phyloP scores from a whole-genome alignment of 2,329 filamentous ascomycete genomes.

The Aspergillus transmontanensis region DNA sequence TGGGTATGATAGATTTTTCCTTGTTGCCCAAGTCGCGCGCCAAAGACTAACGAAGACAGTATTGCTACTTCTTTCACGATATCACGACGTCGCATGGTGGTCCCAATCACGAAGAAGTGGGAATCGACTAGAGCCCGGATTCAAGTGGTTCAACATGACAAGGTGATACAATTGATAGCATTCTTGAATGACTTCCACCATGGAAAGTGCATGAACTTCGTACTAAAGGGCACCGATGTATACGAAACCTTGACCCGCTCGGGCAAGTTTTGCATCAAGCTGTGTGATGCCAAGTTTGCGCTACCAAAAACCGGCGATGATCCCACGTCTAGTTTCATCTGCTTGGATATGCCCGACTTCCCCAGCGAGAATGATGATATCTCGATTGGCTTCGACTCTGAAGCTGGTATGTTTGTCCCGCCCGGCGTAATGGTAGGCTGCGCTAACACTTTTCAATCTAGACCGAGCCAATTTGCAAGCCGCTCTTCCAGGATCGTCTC shows the following conservation, averaged over 20 bases:
- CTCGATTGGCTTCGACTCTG: constrained; percentile 78
- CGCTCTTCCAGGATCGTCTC: constrained; percentile 41
- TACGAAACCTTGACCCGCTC: constrained; percentile 70
- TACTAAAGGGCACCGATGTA: constrained; percentile 78
- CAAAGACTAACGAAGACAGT: constrained; percentile 31
- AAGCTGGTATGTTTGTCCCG: constrained; percentile 63
- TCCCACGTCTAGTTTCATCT: constrained; percentile 71
- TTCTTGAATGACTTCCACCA: constrained; percentile 90
- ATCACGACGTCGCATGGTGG: constrained; percentile 81
- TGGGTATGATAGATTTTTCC: constrained; percentile 40
- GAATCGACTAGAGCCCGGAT: constrained; percentile 78
- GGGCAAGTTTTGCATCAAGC: constrained; percentile 71
- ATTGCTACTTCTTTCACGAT: constrained; percentile 77
- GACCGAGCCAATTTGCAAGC: constrained; percentile 42
- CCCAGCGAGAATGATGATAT: constrained; percentile 94
- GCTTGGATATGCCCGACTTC: constrained; percentile 83
- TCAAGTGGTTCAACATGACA: constrained; percentile 77
- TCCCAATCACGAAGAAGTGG: constrained; percentile 93
- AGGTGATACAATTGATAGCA: constrained; percentile 73
- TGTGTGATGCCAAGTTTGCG: constrained; percentile 89
- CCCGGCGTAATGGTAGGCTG: not conserved
- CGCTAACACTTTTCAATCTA: constrained; percentile 18
- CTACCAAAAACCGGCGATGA: constrained; percentile 63
- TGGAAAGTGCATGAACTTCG: constrained; percentile 85
- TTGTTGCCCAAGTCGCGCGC: not conserved